Percentiles rank a stretch among this genome's conserved stretches.
Conservation (phyloP, 441 rosid genomes). For the Jatropha multifida region DNA sequence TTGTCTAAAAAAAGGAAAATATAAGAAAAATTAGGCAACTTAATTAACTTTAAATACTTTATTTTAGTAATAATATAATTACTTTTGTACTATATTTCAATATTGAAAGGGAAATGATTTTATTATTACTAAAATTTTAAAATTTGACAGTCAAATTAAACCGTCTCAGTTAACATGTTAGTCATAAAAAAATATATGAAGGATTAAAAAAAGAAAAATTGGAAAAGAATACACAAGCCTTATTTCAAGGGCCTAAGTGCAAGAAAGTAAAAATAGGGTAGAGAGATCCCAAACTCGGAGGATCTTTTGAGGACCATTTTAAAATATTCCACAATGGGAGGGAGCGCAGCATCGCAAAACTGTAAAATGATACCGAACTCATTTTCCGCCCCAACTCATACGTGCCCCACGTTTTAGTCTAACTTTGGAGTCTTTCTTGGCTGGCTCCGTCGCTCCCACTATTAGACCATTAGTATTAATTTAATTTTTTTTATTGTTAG, state of each 20-base stretch:
- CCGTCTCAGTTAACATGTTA: too few relatives aligned
- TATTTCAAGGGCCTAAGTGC: neutral
- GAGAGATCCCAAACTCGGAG: too few relatives aligned
- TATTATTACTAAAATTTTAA: too few relatives aligned
- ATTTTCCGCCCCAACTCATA: neutral
- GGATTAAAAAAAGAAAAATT: too few relatives aligned
- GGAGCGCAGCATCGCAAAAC: neutral
- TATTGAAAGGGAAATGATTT: too few relatives aligned
- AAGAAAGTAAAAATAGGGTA: neutral
- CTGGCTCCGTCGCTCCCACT: slow-evolving; percentile 6
- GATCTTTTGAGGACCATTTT: neutral
- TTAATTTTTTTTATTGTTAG: neutral
- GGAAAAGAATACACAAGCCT: too few relatives aligned
- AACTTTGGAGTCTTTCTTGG: slow-evolving; percentile 3
- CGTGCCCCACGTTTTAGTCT: slow-evolving; percentile 1
- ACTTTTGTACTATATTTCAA: too few relatives aligned
- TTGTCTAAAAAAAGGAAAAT: too few relatives aligned
- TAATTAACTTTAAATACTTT: too few relatives aligned
- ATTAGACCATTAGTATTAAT: too few relatives aligned
- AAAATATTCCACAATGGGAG: neutral
- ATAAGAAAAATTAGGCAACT: neutral
- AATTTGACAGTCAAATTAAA: too few relatives aligned
- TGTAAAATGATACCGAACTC: neutral
- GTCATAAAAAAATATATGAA: too few relatives aligned
- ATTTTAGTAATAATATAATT: neutral